Base-by-base conservation (phyloP, 192 early-diverging fungal genomes). In the Coemansia sp. region DNA sequence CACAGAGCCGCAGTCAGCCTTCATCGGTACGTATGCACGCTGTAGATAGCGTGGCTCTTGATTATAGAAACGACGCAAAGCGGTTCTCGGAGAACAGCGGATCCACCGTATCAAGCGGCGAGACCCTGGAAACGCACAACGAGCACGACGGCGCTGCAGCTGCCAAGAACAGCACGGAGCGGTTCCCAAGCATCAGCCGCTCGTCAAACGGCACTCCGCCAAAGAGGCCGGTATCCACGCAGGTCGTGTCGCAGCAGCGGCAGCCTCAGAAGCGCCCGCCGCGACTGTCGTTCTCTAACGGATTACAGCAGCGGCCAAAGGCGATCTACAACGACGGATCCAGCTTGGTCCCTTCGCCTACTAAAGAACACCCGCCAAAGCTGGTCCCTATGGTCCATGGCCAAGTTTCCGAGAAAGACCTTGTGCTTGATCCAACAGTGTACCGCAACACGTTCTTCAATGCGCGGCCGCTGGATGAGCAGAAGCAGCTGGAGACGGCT, bases 71-170 rank as follows among this genome's bases (percentile, higher is more conserved):
- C 29, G 53, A 56, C 28, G 48, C 66, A 3, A 81, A 81, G 67
- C 61, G 79, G 59, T 72, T 81, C 34, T 81, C 79, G n/a, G 79
- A 75, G 35, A 75, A 81, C 73, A 81, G 79, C 70, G 79, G 79
- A n/a, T 68, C 66, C 10, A 81, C 78, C 0, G 63, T 68, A 25
- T 63, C 62, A 29, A 64, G 72, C 63, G 62, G 66, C 60, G 75
- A 78, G 52, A 77, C 66, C n/a, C 59, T 66, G 43, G 59, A 60
- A 18, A 37, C 43, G 45, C 26, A 56, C 53, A 21, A 10, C 35
- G 37, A 59, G 6, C 25, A 40, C 21, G 58, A 59, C 16, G 23
- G 58, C 25, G 30, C 3, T 23, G 58, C 21, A 3, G 25, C 3
- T 42, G 37, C n/a, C 20, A 59, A 59, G 58, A 13, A 4, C 42